These are phyloP conservation scores for Monosporascus ibericus DNA, from an alignment of 2,329 filamentous ascomycete genomes.

Conservation along the genomic window DNA sequence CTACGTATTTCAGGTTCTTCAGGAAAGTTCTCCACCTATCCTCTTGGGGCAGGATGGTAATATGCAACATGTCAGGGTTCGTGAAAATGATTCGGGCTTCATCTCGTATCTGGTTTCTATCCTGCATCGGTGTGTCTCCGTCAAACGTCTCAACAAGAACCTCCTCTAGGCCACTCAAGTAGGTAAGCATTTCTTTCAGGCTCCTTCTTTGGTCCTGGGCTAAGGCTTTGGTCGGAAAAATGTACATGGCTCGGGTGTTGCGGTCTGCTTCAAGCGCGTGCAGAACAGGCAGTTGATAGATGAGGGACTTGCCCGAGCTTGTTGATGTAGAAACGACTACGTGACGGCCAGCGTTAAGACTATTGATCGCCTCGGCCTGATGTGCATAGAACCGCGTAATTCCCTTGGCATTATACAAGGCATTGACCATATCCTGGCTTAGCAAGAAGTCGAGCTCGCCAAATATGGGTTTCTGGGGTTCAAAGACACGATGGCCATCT, in stretches of 20 bases:
- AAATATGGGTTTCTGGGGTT: slow-evolving; percentile 73
- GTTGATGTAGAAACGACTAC: slow-evolving; percentile 94
- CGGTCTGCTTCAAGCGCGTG: slow-evolving; percentile 75
- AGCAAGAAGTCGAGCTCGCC: slow-evolving; percentile 80
- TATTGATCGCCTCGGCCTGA: slow-evolving; percentile 90
- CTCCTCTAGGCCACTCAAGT: slow-evolving; percentile 70
- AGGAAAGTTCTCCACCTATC: slow-evolving; percentile 82
- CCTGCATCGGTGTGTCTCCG: slow-evolving; percentile 81
- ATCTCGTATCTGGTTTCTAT: slow-evolving; percentile 75
- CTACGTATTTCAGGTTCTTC: slow-evolving; percentile 84
- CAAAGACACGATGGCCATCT: slow-evolving; percentile 85
- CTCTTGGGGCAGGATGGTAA: slow-evolving; percentile 89
- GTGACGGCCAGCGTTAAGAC: slow-evolving; percentile 71
- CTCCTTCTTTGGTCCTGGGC: slow-evolving; percentile 92
- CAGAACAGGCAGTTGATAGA: slow-evolving; percentile 91
- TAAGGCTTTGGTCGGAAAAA: slow-evolving; percentile 94
- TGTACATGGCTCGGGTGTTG: slow-evolving; percentile 84
- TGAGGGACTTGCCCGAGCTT: slow-evolving; percentile 94
- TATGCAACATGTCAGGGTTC: slow-evolving; percentile 95
- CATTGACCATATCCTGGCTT: slow-evolving; percentile 91
- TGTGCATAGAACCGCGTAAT: slow-evolving; percentile 87
- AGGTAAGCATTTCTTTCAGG: slow-evolving; percentile 75
- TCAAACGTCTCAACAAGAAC: slow-evolving; percentile 89
- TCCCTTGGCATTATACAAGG: slow-evolving; percentile 82
- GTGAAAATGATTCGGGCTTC: slow-evolving; percentile 92